Evolutionary conservation across 345 rosid genomes (phyloP), one percentile per base, ranked within the genome.

Genomic region (Excoecaria agallocha): DNA sequence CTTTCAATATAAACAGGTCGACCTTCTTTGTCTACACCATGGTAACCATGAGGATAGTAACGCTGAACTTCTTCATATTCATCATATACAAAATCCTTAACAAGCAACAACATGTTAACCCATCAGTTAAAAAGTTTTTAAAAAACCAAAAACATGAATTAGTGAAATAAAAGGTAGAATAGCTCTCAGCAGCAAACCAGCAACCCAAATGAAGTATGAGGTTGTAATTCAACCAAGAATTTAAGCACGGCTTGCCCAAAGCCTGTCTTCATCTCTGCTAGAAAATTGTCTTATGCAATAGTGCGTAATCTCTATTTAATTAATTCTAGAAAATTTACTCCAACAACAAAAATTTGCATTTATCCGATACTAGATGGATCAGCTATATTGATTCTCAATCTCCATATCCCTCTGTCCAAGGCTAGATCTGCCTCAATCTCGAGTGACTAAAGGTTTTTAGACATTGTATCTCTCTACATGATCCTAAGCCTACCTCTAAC

Each of bases 11-110:
- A 94, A 55, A 92, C 85, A 77, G 99, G 99, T 22, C 88, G 82
- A 2, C 99, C 98, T 45, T 78, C 91, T 89, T 87, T 91, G 68
- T 94, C 98, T 71, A 91, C 87, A 69, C 98, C 98, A 86, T 94
- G 98, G 78, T 91, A 94, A 77, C 98, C 98, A 78, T 92, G 98
- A 71, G 98, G 98, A 80, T 94, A 94, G 78, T 84, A 88, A 0
- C 77, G 82, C 79, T 86, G 93, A 63, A 94, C 97, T 86, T 87
- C 82, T 85, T 89, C 91, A 43, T 80, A 87, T 71, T 94, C 98
- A 70, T 89, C 87, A 80, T 88, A 94, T 45, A 85, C 85, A 87
- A 91, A 94, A 89, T 92, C 98, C 98, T 94, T 79, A 72, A 73
- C 56, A 71, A 45, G 63, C 69, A 77, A 30, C 67, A 71, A n/a